phyloP scores from a whole-genome alignment of 345 rosid genomes.

The Eucalyptus coolabah region DNA sequence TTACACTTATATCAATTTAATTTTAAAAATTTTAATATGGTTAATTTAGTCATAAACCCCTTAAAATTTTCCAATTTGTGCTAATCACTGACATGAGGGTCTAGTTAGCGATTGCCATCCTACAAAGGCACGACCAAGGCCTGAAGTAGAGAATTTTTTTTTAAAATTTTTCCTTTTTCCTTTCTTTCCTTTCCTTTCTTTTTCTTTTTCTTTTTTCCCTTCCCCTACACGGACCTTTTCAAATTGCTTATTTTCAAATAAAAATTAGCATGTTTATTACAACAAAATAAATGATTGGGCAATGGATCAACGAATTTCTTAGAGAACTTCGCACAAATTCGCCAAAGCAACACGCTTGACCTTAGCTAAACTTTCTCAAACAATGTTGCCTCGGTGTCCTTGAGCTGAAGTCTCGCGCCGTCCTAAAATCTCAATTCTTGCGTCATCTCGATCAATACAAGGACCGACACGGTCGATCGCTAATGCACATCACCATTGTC shows the following conservation, averaged over 20 bases:
- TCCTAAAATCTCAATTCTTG: not conserved
- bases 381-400: not conserved
- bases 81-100: not conserved
- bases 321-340: not conserved
- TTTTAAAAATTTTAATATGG: accelerated
- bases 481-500: not conserved
- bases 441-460: not conserved
- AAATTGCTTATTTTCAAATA: not conserved
- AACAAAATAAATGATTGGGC: not conserved
- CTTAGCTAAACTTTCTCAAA: not conserved
- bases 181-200: not conserved
- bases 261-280: not conserved
- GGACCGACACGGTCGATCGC: not conserved
- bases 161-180: accelerated
- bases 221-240: not conserved
- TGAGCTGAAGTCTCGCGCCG: not conserved
- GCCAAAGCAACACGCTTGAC: not conserved
- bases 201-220: not conserved
- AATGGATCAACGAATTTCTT: not conserved
- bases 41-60: not conserved
- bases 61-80: not conserved
- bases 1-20: not conserved
- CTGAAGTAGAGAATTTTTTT: too few species aligned
- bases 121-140: too few species aligned
- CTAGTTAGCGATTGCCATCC: not conserved